Evolutionary conservation across 148 eudicot genomes (phyloP).

Genomic region (Camellia sinensis): DNA sequence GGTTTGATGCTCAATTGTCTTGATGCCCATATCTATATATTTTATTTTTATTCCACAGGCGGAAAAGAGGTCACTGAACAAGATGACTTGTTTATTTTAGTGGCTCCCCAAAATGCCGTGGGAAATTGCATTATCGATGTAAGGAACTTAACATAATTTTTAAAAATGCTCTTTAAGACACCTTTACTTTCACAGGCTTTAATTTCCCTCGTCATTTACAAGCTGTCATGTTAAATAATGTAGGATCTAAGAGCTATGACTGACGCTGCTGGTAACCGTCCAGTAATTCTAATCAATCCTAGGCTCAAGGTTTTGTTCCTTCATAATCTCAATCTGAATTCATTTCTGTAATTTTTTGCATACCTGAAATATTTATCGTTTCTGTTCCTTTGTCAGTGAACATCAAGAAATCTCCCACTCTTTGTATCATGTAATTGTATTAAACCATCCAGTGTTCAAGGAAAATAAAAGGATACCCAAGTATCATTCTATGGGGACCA

Average conservation of each 20-base stretch:
- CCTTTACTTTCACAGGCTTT: background rate
- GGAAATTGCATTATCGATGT: constrained; percentile 97
- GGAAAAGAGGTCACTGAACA: constrained; percentile 79
- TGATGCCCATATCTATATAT: constrained; percentile 4
- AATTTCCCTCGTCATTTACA: background rate
- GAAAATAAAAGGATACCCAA: too few species aligned
- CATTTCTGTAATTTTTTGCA: background rate
- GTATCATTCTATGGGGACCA: too few species aligned
- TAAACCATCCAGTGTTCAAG: too few species aligned
- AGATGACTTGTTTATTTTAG: constrained; percentile 91
- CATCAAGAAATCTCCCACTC: too few species aligned
- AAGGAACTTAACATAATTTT: constrained; percentile 24
- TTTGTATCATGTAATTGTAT: too few species aligned
- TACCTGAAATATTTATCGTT: background rate
- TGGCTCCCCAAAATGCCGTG: constrained; percentile 99
- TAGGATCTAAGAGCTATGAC: constrained; percentile 98
- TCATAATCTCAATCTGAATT: constrained; percentile 8
- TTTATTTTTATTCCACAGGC: constrained; percentile 39
- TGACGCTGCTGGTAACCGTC: constrained; percentile 92
- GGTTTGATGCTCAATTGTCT: background rate
- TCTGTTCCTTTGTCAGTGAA: too few species aligned
- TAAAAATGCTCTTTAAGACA: background rate
- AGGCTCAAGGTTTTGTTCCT: constrained; percentile 69
- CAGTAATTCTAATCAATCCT: constrained; percentile 91
- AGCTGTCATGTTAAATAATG: constrained; percentile 20